A percentile compares a stretch with the other conserved stretches of the same genome.
phyloP scores from a whole-genome alignment of 2,329 filamentous ascomycete species.

The Calonectria pseudoturangicola region DNA sequence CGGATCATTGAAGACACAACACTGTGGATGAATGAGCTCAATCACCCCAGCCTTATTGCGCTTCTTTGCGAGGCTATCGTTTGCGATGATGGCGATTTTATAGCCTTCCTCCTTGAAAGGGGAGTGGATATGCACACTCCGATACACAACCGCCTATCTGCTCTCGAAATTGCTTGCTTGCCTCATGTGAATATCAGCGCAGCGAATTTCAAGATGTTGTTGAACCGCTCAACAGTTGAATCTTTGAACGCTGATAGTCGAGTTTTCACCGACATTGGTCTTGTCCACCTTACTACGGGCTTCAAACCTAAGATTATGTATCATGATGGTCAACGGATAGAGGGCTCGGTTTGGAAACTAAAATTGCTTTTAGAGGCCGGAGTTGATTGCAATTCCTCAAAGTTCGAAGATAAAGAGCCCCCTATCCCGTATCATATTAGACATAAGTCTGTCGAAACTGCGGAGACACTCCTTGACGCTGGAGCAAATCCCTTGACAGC shows the following conservation, averaged over 20 bases:
- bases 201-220: neutral
- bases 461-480: slow-evolving; percentile 18
- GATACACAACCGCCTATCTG: neutral
- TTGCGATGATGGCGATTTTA: slow-evolving; percentile 6
- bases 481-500: slow-evolving; percentile 33
- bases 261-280: rapidly evolving
- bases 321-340: rapidly evolving
- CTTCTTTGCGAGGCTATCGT: slow-evolving; percentile 12
- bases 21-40: neutral
- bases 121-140: neutral
- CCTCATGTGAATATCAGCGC: neutral
- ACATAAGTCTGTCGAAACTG: neutral
- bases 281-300: slow-evolving; percentile 23
- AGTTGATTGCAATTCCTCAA: neutral
- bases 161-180: slow-evolving; percentile 32
- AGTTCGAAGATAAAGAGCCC: neutral
- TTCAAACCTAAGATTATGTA: too few species aligned
- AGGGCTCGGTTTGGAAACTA: neutral
- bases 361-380: neutral
- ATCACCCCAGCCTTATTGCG: too few species aligned
- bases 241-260: neutral
- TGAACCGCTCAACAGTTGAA: neutral
- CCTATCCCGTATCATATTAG: neutral
- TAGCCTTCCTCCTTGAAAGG: neutral
- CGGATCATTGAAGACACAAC: neutral